phyloP scores from a whole-genome alignment of 495 filamentous ascomycete genomes.

The Penicillium fimorum region DNA sequence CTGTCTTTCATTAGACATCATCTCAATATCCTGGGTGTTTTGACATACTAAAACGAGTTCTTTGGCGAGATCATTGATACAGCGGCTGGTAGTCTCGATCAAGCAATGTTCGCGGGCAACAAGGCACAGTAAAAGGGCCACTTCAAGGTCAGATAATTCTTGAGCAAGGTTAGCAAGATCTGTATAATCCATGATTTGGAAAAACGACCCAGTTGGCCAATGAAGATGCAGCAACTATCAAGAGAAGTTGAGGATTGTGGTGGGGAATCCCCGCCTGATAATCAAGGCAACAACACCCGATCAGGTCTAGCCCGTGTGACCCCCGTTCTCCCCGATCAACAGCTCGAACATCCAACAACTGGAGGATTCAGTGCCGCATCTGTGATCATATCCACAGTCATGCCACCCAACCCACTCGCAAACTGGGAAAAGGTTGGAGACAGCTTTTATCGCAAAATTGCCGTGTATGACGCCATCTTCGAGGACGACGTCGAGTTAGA shows the following conservation, averaged over 20 bases:
- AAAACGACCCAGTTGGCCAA: background rate
- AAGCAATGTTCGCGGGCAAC: constrained; percentile 82
- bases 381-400: constrained; percentile 19
- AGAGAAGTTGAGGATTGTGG: constrained; percentile 2
- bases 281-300: constrained; percentile 13
- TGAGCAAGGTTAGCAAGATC: constrained; percentile 63
- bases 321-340: constrained; percentile 16
- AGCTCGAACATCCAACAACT: constrained; percentile 10
- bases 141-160: constrained; percentile 80
- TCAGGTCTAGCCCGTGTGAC: constrained; percentile 19
- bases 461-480: constrained; percentile 89
- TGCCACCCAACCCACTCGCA: constrained; percentile 67
- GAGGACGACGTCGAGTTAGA: constrained; percentile 90
- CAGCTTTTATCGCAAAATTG: constrained; percentile 88
- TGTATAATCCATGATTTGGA: constrained; percentile 56
- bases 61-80: constrained; percentile 61
- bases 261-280: constrained; percentile 8
- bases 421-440: constrained; percentile 93
- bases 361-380: constrained; percentile 12
- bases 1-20: constrained; percentile 35
- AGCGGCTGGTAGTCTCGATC: constrained; percentile 65
- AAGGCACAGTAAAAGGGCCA: constrained; percentile 79
- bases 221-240: background rate
- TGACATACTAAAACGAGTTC: constrained; percentile 67
- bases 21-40: background rate